Percentiles rank a stretch among this genome's conserved stretches.
These are phyloP conservation scores for Yamadazyma trypodendri DNA, from an alignment of 1,139 yeast genomes.

Conservation along the genomic window DNA sequence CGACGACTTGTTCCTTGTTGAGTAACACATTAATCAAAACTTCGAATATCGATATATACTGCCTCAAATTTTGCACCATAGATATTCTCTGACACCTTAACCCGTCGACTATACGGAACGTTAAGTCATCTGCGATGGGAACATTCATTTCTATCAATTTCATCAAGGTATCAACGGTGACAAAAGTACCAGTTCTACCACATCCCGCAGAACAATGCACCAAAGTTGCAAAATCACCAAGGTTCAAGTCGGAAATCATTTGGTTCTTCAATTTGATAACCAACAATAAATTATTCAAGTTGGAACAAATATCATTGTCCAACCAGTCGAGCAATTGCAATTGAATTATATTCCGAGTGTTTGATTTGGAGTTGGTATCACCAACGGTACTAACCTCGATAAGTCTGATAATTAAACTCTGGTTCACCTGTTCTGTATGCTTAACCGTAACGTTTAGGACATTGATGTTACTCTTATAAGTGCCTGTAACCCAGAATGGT, in stretches of 20 bases:
- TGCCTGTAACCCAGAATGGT: conserved; percentile 53
- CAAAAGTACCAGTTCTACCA: conserved; percentile 87
- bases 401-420: conserved; percentile 32
- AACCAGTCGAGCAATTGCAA: conserved; percentile 54
- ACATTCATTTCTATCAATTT: conserved; percentile 24
- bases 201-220: conserved; percentile 93
- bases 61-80: conserved; percentile 81
- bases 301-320: conserved; percentile 46
- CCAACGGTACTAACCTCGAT: conserved; percentile 17
- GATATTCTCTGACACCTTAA: conserved; percentile 71
- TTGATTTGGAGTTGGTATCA: conserved; percentile 11
- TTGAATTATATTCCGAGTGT: conserved; percentile 40
- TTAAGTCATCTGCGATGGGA: conserved; percentile 17
- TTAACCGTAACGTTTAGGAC: conserved; percentile 28
- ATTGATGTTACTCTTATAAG: conserved; percentile 38
- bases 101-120: conserved; percentile 52
- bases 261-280: conserved; percentile 39
- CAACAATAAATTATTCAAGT: conserved; percentile 41
- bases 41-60: conserved; percentile 72
- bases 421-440: conserved; percentile 18
- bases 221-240: conserved; percentile 42
- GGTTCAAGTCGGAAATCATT: conserved; percentile 20
- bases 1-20: neutral
- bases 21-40: conserved; percentile 25
- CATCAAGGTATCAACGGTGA: conserved; percentile 67